Conservation (phyloP, 2,329 filamentous ascomycete species). For the Emmonsiellopsis sp. region DNA sequence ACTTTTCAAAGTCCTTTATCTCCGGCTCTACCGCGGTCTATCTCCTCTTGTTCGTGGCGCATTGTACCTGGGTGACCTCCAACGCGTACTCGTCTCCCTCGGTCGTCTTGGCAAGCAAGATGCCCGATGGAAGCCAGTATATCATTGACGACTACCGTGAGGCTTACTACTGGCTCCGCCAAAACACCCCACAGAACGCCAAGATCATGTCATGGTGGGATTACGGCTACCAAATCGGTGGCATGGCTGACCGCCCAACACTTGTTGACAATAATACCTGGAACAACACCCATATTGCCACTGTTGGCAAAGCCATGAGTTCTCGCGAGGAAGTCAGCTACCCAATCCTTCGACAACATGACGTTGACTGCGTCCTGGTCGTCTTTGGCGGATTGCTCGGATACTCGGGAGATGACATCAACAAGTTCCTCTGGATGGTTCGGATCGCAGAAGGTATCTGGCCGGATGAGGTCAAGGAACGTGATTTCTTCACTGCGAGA, state of each 20-base stretch:
- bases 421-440: constrained; percentile 99
- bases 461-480: constrained; percentile 98
- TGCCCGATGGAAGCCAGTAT: constrained; percentile 91
- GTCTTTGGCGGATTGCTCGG: constrained; percentile 94
- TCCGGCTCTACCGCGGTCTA: constrained; percentile 65
- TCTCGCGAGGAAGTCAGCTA: constrained; percentile 97
- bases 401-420: constrained; percentile 97
- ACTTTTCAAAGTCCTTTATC: constrained; percentile 69
- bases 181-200: constrained; percentile 88
- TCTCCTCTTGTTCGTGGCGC: constrained; percentile 84
- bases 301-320: constrained; percentile 97
- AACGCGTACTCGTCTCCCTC: constrained; percentile 98
- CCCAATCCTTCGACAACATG: constrained; percentile 94
- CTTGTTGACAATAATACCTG: constrained; percentile 99
- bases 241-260: constrained; percentile 95
- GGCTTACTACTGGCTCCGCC: constrained; percentile 97
- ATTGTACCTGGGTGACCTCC: constrained; percentile 99
- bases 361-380: constrained; percentile 96
- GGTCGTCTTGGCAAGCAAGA: constrained; percentile 81
- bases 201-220: constrained; percentile 99
- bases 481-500: constrained; percentile 85
- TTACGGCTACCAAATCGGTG: constrained; percentile 98
- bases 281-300: constrained; percentile 99
- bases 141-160: constrained; percentile 99
- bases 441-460: constrained; percentile 98